Evolutionary conservation across 805 yeast genomes (phyloP).

Genomic region (Vanderwaltozyma polyspora): DNA sequence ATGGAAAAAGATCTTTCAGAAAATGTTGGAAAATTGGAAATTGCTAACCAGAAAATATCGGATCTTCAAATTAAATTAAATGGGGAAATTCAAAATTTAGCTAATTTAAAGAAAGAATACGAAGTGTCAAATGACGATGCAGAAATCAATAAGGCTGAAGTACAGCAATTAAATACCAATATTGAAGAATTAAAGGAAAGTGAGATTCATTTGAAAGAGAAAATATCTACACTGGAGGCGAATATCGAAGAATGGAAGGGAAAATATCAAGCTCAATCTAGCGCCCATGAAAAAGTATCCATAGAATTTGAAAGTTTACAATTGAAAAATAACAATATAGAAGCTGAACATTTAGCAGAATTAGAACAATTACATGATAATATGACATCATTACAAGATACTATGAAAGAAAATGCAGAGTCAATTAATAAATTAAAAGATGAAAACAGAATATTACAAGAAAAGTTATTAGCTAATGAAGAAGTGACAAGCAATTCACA

Average conservation of each 20-base stretch:
- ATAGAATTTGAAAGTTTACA: constrained; percentile 22
- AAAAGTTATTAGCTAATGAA: constrained; percentile 6
- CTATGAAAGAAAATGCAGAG: constrained; percentile 22
- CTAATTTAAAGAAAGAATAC: constrained; percentile 14
- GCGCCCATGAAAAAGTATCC: constrained; percentile 12
- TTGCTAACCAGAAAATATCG: not conserved
- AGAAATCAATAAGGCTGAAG: constrained; percentile 29
- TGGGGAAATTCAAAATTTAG: constrained; percentile 8
- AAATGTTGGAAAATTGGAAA: constrained; percentile 1
- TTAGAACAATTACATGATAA: constrained; percentile 28
- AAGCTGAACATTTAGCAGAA: constrained; percentile 29
- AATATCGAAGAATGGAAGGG: constrained; percentile 19
- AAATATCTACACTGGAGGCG: constrained; percentile 24
- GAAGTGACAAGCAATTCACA: not conserved
- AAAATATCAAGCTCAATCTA: constrained; percentile 10
- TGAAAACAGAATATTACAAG: constrained; percentile 14
- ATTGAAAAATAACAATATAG: constrained; percentile 16
- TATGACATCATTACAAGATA: constrained; percentile 25
- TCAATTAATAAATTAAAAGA: constrained; percentile 18
- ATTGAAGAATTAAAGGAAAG: constrained; percentile 26
- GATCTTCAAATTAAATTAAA: constrained; percentile 11
- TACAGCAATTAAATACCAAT: constrained; percentile 24
- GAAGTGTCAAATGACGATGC: constrained; percentile 26
- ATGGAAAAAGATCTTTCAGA: not conserved
- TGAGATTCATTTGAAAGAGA: constrained; percentile 18